Base-by-base conservation (phyloP, 73 alveolate species). In the Paramecium sexaurelia region DNA sequence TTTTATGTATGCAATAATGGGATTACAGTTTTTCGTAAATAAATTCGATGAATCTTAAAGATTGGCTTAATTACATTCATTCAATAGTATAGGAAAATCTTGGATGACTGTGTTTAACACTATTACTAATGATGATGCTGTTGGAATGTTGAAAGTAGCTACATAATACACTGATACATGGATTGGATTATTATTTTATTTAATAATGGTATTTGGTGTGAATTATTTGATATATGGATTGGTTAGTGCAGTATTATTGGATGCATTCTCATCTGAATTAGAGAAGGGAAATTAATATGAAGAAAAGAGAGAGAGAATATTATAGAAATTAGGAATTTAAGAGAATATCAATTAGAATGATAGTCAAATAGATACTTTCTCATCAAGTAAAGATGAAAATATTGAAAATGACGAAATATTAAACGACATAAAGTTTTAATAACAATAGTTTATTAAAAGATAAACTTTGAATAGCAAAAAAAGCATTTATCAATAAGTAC, bases 251-350 rank as follows among this genome's bases (percentile, higher is more conserved):
- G 90, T 78, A 3, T 43, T 78, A 24, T 45, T 78, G 29, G 90
- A 78, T 78, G 90, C 90, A 13, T 78, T 78, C 13, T 78, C 90
- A 78, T 78, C 90, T 6, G 90, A 78, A 78, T 40, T 78, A 78
- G 90, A 78, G 20, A 41, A 78, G n/a, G 90, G 45, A 1, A 22
- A 78, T 41, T 7, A 43, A 4, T 17, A n/a, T 33, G 90, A 78
- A 43, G 90, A 78, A 13, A 43, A 78, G 29, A 22, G 56, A 15
- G 55, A 71, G 7, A 29, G 56, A 71, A 37, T 37, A 33, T 19
- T 71, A 36, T 11, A 71, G 36, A 19, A 35, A 33, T 9, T 71
- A 27, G 86, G 86, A 27, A 71, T 71, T 3, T 17, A 78, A 61
- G 90, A 78, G 29, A 22, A 39, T 29, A 78, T 78, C 24, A 43